Conservation (phyloP, 495 filamentous ascomycete genomes). For the Daldinia caldariorum region DNA sequence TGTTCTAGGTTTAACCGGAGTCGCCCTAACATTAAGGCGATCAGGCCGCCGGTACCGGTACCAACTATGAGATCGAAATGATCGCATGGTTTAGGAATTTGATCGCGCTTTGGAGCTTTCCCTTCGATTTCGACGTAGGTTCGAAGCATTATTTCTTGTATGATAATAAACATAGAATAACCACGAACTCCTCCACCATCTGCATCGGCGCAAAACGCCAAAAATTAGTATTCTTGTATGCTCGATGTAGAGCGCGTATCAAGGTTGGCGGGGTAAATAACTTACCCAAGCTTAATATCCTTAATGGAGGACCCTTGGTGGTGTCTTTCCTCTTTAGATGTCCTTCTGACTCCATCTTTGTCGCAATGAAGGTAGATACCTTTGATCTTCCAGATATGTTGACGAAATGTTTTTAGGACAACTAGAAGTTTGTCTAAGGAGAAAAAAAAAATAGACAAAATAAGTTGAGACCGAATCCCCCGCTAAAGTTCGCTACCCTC, state of each 20-base stretch:
- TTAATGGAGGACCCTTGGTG: slow-evolving; percentile 90
- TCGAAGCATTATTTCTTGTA: slow-evolving; percentile 95
- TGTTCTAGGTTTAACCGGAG: slow-evolving; percentile 92
- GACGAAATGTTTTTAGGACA: slow-evolving; percentile 4
- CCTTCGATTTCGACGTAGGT: slow-evolving; percentile 89
- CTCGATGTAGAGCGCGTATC: background rate
- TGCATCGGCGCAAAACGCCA: slow-evolving; percentile 47
- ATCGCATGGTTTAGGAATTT: slow-evolving; percentile 97
- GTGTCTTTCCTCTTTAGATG: slow-evolving; percentile 81
- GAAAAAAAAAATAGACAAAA: slow-evolving; percentile 7
- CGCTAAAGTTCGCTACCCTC: slow-evolving; percentile 29
- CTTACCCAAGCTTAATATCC: slow-evolving; percentile 90
- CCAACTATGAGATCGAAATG: slow-evolving; percentile 97
- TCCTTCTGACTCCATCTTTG: slow-evolving; percentile 45
- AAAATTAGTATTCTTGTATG: slow-evolving; percentile 25
- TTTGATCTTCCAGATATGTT: slow-evolving; percentile 8
- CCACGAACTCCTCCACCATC: slow-evolving; percentile 97
- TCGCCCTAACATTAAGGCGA: slow-evolving; percentile 95
- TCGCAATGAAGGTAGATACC: slow-evolving; percentile 12
- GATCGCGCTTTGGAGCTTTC: slow-evolving; percentile 79
- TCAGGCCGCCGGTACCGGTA: slow-evolving; percentile 93
- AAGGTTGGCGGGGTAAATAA: slow-evolving; percentile 25
- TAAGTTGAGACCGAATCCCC: slow-evolving; percentile 17
- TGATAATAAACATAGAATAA: slow-evolving; percentile 94
- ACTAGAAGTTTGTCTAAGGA: background rate